phyloP scores from a whole-genome alignment of 129 eudicot genomes.

The Cynara cardunculus region DNA sequence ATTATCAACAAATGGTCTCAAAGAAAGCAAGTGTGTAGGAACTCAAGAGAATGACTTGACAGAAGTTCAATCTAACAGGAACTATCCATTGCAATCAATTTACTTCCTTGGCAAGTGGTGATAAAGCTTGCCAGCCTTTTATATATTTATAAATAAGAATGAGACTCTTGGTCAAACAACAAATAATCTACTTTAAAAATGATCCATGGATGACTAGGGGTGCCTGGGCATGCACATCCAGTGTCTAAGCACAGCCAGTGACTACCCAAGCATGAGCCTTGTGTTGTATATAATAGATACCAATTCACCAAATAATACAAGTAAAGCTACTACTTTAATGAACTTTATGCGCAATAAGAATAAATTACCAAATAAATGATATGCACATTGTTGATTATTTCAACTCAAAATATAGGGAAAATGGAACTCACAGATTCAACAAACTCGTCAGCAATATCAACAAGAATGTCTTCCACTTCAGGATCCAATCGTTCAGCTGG shows the following conservation, averaged over 20 bases:
- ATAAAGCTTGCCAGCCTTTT: no score
- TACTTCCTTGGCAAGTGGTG: no score
- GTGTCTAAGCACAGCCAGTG: neutral
- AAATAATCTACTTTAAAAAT: no score
- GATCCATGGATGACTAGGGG: no score
- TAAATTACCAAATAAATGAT: neutral
- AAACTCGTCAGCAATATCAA: constrained; percentile 90
- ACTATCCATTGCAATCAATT: no score
- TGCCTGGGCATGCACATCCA: neutral
- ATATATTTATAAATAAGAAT: no score
- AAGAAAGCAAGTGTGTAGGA: no score
- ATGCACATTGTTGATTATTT: neutral
- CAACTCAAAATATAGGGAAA: neutral
- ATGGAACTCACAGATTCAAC: constrained; percentile 79
- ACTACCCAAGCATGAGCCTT: neutral
- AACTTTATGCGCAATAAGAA: neutral
- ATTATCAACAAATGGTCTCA: no score
- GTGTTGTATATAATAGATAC: neutral
- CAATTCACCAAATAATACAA: neutral
- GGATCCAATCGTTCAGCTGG: constrained; percentile 77
- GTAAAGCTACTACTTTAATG: no score
- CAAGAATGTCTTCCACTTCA: constrained; percentile 89
- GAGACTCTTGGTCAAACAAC: no score
- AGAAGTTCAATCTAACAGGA: no score
- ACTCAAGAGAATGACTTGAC: no score